Evolutionary conservation across 2,329 filamentous ascomycete genomes (phyloP).

Genomic region (Chaetomium strumarium): DNA sequence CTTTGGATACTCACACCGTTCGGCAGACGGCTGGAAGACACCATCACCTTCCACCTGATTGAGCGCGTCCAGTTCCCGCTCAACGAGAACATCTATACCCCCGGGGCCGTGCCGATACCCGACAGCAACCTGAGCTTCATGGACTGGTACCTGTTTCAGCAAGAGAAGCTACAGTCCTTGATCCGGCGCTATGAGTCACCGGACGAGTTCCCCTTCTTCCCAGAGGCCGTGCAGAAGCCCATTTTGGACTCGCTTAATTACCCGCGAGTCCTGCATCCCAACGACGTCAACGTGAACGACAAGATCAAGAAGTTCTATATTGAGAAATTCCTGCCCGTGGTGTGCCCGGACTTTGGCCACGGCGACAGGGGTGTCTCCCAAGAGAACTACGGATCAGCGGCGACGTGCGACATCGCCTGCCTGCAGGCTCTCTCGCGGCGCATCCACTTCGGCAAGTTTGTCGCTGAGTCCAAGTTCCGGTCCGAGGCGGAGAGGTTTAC

Average conservation of each 20-base stretch:
- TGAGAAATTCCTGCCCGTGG: conserved; percentile 71
- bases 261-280: conserved; percentile 78
- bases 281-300: conserved; percentile 85
- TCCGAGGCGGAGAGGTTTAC: conserved; percentile 78
- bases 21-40: conserved; percentile 88
- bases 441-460: conserved; percentile 98
- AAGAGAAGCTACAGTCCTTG: conserved; percentile 84
- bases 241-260: conserved; percentile 87
- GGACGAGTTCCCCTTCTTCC: conserved; percentile 97
- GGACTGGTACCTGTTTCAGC: conserved; percentile 88
- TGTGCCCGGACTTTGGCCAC: conserved; percentile 70
- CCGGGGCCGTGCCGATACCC: conserved; percentile 75
- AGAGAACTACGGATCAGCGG: conserved; percentile 93
- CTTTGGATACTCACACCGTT: conserved; percentile 5
- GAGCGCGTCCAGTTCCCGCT: conserved; percentile 96
- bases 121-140: conserved; percentile 70
- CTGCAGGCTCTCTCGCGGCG: conserved; percentile 84
- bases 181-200: conserved; percentile 94
- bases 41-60: conserved; percentile 94
- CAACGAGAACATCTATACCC: conserved; percentile 79
- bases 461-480: conserved; percentile 91
- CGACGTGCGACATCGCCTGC: conserved; percentile 83
- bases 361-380: conserved; percentile 76
- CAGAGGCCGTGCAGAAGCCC: conserved; percentile 67
- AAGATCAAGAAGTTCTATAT: conserved; percentile 84